These are phyloP conservation scores for Pseudogymnoascus sp. DNA, from an alignment of 2,329 filamentous ascomycete species.

Conservation along the genomic window DNA sequence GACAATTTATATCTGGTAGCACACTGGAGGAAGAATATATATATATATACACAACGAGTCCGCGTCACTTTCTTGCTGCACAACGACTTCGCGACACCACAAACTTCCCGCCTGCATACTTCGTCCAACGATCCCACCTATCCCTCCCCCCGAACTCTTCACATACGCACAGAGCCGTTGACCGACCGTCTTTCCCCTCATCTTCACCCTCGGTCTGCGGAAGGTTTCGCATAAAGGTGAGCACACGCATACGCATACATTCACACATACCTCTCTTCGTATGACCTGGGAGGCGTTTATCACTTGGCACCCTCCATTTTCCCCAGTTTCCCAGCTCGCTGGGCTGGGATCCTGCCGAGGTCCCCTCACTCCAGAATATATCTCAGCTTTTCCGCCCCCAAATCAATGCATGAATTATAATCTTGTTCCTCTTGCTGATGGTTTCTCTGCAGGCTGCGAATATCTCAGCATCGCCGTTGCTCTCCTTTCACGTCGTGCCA, in stretches of 20 bases:
- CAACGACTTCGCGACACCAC: background rate
- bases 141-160: background rate
- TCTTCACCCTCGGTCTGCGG: background rate
- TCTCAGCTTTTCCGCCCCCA: background rate
- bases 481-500: background rate
- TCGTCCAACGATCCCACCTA: background rate
- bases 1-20: background rate
- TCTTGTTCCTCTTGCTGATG: background rate
- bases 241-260: background rate
- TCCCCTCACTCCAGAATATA: background rate
- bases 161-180: background rate
- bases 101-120: background rate
- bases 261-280: background rate
- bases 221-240: background rate
- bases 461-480: background rate
- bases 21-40: background rate
- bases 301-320: background rate
- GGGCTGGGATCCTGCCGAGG: background rate
- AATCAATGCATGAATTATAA: background rate
- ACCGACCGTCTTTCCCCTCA: background rate
- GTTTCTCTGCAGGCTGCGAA: conserved; percentile 1
- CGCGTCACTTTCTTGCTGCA: conserved; percentile 2
- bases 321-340: background rate
- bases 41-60: background rate
- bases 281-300: background rate